Evolutionary conservation across 2,329 filamentous ascomycete genomes (phyloP).

Genomic region (Cercospora zeina): DNA sequence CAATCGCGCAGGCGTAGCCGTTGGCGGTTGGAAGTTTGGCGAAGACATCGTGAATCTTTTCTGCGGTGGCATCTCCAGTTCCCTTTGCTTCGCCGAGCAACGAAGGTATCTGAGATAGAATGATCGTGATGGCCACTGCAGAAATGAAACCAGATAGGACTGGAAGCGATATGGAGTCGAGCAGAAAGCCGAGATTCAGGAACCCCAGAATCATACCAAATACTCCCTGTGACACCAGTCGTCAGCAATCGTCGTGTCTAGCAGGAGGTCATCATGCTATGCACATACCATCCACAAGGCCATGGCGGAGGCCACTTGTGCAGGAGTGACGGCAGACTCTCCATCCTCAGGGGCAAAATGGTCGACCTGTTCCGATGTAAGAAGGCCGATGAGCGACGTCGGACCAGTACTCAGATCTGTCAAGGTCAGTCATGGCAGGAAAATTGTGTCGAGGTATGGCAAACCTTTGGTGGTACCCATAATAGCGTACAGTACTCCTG

Average conservation of each 20-base stretch:
- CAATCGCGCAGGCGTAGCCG: slow-evolving; percentile 60
- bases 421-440: background rate
- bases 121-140: slow-evolving; percentile 65
- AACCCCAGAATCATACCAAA: slow-evolving; percentile 61
- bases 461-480: slow-evolving; percentile 64
- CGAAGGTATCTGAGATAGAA: slow-evolving; percentile 63
- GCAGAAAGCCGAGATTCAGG: slow-evolving; percentile 49
- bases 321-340: slow-evolving; percentile 53
- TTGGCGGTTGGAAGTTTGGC: slow-evolving; percentile 58
- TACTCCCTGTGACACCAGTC: slow-evolving; percentile 46
- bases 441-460: background rate
- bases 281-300: slow-evolving; percentile 56
- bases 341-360: slow-evolving; percentile 45
- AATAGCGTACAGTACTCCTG: slow-evolving; percentile 58
- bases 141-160: slow-evolving; percentile 67
- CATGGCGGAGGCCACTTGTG: slow-evolving; percentile 61
- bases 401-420: slow-evolving; percentile 63
- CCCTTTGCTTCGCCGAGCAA: slow-evolving; percentile 58
- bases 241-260: background rate
- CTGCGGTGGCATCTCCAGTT: slow-evolving; percentile 53
- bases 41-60: slow-evolving; percentile 61
- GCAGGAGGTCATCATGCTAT: background rate
- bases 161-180: slow-evolving; percentile 66
- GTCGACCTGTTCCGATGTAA: slow-evolving; percentile 62
- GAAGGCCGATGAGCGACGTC: slow-evolving; percentile 63